Base-by-base conservation (phyloP, 2,329 filamentous ascomycete genomes). In the Cercospora brassicicola region DNA sequence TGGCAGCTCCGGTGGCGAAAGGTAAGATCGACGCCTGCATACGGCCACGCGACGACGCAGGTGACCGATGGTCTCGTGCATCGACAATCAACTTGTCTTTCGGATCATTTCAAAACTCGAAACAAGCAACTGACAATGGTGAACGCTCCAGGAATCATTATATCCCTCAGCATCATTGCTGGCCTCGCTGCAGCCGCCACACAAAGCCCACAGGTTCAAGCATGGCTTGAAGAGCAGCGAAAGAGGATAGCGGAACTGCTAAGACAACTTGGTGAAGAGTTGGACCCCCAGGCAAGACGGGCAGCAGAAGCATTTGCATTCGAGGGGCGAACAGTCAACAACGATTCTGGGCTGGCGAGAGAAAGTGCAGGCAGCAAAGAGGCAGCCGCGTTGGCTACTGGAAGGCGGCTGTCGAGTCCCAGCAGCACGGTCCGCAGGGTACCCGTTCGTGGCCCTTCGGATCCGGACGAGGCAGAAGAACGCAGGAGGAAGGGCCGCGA, bases 161-260 rank as follows among this genome's bases (percentile, higher is more conserved):
- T 90, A 72, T 86, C 86, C 59, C 84, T 88, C 70, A 85, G 85
- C 53, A 82, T 89, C 48, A 81, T 89, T 65, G 84, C 89, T 62
- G 88, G 88, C 68, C 87, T 88, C 18, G 85, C 87, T 11, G 83
- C 89, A 61, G 88, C 88, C 62, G 84, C 88, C 56, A 88, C 89
- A 77, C 86, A 90, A 76, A 88, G 85, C 48, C 88, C 88, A 0
- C 85, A 89, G 75, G 82, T 90, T 67, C 83, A 86, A 77, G 82
- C 84, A 83, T 90, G 88, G 88, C 79, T 90, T 63, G 83, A 87
- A 66, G 83, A 85, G 65, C 87, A 86, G 65, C 85, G 88, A 56
- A 86, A 86, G 66, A 89, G 87, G 77, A 84, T 90, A 69, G 86
- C 86, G 20, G 77, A 87, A 67, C 84, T 87, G 13, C 77, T 90